Evolutionary conservation across 441 rosid genomes (phyloP), one percentile per base, ranked within the genome.

Genomic region (Gossypium laxum): DNA sequence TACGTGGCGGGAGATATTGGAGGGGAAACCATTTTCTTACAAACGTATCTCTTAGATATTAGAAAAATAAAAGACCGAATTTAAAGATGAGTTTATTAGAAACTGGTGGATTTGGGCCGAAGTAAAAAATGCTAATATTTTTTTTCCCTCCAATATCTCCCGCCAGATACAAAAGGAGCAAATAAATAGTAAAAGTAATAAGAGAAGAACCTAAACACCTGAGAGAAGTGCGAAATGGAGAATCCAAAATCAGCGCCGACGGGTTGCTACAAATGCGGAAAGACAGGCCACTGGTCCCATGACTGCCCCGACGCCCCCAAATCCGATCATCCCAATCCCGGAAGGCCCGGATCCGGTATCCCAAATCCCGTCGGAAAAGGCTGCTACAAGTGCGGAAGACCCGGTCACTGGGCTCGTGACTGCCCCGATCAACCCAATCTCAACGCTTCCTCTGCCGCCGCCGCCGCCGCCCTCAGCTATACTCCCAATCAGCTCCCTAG

Each of bases 351-450:
- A 75, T 83, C 85, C 86, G 89, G 79, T 57, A 73, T 67, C 45
- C 12, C 62, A 1, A 81, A 69, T 6, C 71, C 94, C 60, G 87
- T 80, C 28, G 93, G 97, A 12, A 93, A 93, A 17, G 98, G 98
- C 18, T 93, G 98, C 76, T 91, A 77, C 89, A 93, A 91, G 79
- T 93, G 98, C 70, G 98, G 97, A 17, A 89, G 95, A 4, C 97
- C 98, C 1, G 98, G 98, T 66, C 97, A 91, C 71, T 93, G 98
- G 96, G 90, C 98, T 1, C 96, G 96, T n/a, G 97, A 91, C 76
- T 93, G 97, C 54, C 89, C 96, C 6, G 34, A 75, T 4, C 67
- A 45, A 1, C 56, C 74, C 28, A 65, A 60, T 43, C 70, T 14
- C 57, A 48, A 15, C 8, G 22, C 38, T 47, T 47, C 70, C n/a